Conservation (phyloP, 2,329 filamentous ascomycete genomes). For the Tolypocladium sp. region DNA sequence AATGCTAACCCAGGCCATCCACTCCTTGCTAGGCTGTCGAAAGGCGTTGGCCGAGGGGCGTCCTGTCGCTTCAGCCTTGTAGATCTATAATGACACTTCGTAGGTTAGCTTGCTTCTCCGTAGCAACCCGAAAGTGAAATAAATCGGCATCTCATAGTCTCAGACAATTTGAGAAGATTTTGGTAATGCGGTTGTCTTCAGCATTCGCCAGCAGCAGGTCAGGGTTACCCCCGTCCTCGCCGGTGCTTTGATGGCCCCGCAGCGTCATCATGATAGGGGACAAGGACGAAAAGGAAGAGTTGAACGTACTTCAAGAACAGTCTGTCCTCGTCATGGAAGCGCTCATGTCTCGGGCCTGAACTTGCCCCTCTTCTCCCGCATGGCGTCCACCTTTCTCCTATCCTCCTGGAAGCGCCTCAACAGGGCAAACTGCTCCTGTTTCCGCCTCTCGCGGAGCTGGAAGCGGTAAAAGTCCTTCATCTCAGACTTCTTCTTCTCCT, state of each 20-base stretch:
- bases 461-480: conserved; percentile 75
- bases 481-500: conserved; percentile 51
- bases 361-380: conserved; percentile 59
- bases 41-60: not conserved
- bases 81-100: not conserved
- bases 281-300: not conserved
- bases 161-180: conserved; percentile 60
- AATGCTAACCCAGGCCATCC: not conserved
- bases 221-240: conserved; percentile 10
- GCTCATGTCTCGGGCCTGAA: conserved; percentile 42
- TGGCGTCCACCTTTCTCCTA: conserved; percentile 58
- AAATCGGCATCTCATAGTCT: conserved; percentile 14
- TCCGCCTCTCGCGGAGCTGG: conserved; percentile 70
- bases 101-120: not conserved
- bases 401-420: conserved; percentile 68
- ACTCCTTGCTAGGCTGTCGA: not conserved
- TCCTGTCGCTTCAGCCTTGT: not conserved
- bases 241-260: conserved; percentile 40
- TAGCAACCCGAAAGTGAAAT: not conserved
- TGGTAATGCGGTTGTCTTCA: conserved; percentile 53
- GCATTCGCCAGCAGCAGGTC: conserved; percentile 29
- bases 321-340: not conserved
- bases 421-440: conserved; percentile 61
- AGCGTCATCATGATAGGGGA: conserved; percentile 36
- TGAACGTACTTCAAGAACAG: not conserved